Evolutionary conservation across 495 filamentous ascomycete genomes (phyloP), one percentile per base, ranked within the genome.

Genomic region (Paragyromitra xinjiangensis): DNA sequence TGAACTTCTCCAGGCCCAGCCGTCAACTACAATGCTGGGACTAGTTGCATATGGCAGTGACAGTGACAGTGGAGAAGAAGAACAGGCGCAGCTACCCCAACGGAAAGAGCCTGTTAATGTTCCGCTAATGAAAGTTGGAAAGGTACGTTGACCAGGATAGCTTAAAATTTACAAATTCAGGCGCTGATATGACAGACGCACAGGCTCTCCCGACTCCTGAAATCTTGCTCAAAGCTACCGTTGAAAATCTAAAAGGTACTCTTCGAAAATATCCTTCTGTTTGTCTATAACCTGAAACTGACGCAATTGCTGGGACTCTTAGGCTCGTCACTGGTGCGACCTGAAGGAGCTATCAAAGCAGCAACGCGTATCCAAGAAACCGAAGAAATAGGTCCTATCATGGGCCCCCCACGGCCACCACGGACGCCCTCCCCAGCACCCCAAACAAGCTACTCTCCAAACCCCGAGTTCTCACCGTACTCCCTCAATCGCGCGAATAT

Each of bases 401-500:
- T 81, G 40, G 80, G 80, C 8, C 80, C 80, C 19, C 62, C 58
- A 16, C 67, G 79, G 11, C 80, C 80, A 34, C 80, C 80, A 42
- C 74, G 68, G 24, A 78, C 77, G 6, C 75, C 77, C 16, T 79
- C 77, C 22, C 75, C 77, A 40, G 58, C 42, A 4, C 75, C 74
- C 11, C 77, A 78, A 71, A 72, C 48, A 40, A 19, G 65, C 56
- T 51, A 71, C 44, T 44, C 48, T 39, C 68, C 67, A 22, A 69
- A 70, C 19, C 64, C 50, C 14, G 78, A 86, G 8, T 84, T 86
- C 63, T 95, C 92, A 0, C 92, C 92, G 0, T 93, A 95, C 82
- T 88, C 91, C 11, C 80, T 88, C 34, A 88, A 87, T 24, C 91
- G 92, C 69, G 84, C 87, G 19, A 84, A 91, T 3, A 84, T 97